Percentiles rank a stretch among this genome's conserved stretches.
Conservation (phyloP, 106 monocot species). For the Platanthera zijinensis region DNA sequence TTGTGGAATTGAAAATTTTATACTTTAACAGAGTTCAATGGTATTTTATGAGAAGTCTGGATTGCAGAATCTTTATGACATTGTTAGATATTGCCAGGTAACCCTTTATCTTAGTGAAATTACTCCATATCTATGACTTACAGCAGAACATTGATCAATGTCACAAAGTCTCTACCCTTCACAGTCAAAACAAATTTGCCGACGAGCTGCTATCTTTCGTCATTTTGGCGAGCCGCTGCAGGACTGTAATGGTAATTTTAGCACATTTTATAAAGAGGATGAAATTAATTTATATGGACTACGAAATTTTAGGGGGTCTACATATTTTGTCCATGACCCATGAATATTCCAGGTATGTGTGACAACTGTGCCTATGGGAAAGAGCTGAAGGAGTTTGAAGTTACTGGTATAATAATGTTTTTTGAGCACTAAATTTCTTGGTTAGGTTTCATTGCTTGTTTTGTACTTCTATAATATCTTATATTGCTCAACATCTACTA, state of each 20-base stretch:
- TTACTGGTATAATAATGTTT: slow-evolving; percentile 52
- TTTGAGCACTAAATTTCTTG: not conserved
- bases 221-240: slow-evolving; percentile 84
- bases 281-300: not conserved
- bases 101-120: not conserved
- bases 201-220: slow-evolving; percentile 77
- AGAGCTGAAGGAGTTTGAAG: slow-evolving; percentile 68
- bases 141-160: not conserved
- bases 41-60: slow-evolving; percentile 97
- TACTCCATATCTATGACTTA: not conserved
- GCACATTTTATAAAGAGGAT: not conserved
- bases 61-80: slow-evolving; percentile 97
- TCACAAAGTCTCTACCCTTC: slow-evolving; percentile 1
- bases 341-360: slow-evolving; percentile 74
- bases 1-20: slow-evolving; percentile 1
- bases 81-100: slow-evolving; percentile 98
- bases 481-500: not conserved
- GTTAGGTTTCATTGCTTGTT: not conserved
- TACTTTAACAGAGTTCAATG: slow-evolving; percentile 82
- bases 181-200: slow-evolving; percentile 74
- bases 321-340: not conserved
- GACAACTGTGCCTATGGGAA: slow-evolving; percentile 83
- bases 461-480: not conserved
- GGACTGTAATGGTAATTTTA: slow-evolving; percentile 74
- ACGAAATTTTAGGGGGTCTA: not conserved